A percentile compares a stretch with the other conserved stretches of the same genome.
Evolutionary conservation across 2,329 filamentous ascomycete species (phyloP).

Genomic region (Dactylella cylindrospora): DNA sequence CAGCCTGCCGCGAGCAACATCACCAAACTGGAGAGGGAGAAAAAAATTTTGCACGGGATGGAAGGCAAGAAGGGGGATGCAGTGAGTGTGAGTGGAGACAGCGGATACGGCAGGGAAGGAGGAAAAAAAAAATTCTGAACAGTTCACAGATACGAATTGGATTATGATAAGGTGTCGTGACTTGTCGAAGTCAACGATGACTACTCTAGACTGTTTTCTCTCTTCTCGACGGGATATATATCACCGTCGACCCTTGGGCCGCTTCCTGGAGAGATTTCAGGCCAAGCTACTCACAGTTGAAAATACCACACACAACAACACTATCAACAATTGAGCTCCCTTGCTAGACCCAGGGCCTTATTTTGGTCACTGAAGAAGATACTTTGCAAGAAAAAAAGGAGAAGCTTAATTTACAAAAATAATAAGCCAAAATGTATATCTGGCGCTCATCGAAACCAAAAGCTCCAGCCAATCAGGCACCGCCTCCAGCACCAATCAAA

Average conservation of each 20-base stretch:
- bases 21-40: constrained; percentile 6
- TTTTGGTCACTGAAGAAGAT: too few relatives aligned
- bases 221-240: too few relatives aligned
- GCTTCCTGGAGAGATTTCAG: too few relatives aligned
- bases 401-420: too few relatives aligned
- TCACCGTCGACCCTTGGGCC: too few relatives aligned
- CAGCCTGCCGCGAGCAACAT: neutral
- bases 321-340: too few relatives aligned
- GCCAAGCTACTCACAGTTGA: too few relatives aligned
- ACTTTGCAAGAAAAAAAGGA: too few relatives aligned
- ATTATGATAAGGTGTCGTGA: constrained; percentile 26
- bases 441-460: constrained; percentile 18
- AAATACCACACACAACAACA: too few relatives aligned
- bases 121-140: too few relatives aligned
- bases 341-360: too few relatives aligned
- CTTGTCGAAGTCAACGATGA: constrained; percentile 26
- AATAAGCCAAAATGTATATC: constrained; percentile 33
- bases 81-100: constrained; percentile 7
- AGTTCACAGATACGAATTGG: constrained; percentile 32
- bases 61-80: constrained; percentile 17
- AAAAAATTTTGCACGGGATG: constrained; percentile 41
- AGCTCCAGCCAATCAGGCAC: constrained; percentile 6
- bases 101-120: constrained; percentile 3
- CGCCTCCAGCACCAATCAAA: constrained; percentile 17
- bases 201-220: too few relatives aligned